Base-by-base conservation (phyloP, 23 red algal species). In the Chondrus crispus region DNA sequence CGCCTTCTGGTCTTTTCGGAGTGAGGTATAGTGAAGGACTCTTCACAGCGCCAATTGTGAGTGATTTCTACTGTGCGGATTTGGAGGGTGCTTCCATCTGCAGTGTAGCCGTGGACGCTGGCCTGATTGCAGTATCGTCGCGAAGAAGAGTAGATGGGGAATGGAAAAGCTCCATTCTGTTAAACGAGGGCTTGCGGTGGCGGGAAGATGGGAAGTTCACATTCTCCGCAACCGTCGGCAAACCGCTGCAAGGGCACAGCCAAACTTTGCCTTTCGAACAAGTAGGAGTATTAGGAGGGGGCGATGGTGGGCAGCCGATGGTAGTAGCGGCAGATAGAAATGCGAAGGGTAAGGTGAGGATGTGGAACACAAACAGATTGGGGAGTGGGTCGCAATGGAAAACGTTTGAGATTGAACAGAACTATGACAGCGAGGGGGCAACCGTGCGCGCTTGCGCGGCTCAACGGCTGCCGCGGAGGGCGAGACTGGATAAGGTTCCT, bases 41-140 rank as follows among this genome's bases (percentile, higher is more conserved):
- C 50, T 28, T 82, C 36, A 62, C 24, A 46, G 20, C 57, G 51
- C 82, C 62, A 46, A 86, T 44, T 55, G 58, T 86, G 46, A 43
- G 32, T 3, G 43, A 29, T 20, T 37, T 86, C 24, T 36, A 50
- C 11, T 22, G 52, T 63, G 63, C 46, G 22, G 7, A 28, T 12
- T 22, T 46, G 19, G 82, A 86, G 35, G 42, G 58, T 9, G 46
- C 36, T 69, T 69, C 39, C 62, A 35, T 55, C 8, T 62, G 50
- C 1, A 78, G 87, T 37, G 38, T 90, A 20, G 64, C 68, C 11
- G 87, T 73, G 11, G 69, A 68, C 74, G 60, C 28, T 4, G 73
- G 48, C 14, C 40, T 90, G 36, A 78, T 90, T 20, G 87, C 87
- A 5, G 87, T 90, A 8, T 53, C 72, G 52, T 51, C 51, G 41